These are phyloP conservation scores for Thozetella sp. DNA, from an alignment of 495 filamentous ascomycete genomes.

Conservation along the genomic window DNA sequence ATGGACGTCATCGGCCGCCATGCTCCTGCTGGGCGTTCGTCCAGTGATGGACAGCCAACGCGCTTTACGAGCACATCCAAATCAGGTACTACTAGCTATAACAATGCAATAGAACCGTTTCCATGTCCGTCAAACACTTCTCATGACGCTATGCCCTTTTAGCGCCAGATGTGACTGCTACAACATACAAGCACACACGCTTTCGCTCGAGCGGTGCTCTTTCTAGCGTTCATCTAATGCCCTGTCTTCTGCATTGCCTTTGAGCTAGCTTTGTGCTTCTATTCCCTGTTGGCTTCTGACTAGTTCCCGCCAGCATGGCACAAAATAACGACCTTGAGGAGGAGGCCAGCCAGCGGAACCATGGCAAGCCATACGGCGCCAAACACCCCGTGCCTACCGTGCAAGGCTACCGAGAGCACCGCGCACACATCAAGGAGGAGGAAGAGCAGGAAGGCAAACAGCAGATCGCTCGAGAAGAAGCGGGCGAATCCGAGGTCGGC, in stretches of 20 bases:
- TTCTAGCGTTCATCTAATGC: not conserved
- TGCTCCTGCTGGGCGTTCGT: not conserved
- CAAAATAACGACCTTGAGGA: constrained; percentile 44
- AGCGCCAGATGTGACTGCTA: not conserved
- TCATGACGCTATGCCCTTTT: not conserved
- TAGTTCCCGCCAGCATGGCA: not conserved
- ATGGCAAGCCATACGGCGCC: constrained; percentile 53
- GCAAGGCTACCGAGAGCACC: constrained; percentile 60
- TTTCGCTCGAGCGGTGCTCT: too few relatives aligned
- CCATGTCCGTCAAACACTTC: not conserved
- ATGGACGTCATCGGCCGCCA: constrained; percentile 2
- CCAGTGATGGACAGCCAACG: constrained; percentile 1
- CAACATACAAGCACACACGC: too few relatives aligned
- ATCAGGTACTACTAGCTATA: not conserved
- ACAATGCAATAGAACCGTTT: not conserved
- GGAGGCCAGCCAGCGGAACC: constrained; percentile 41
- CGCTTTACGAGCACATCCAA: not conserved
- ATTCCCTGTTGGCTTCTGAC: not conserved
- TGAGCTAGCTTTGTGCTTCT: too few relatives aligned
- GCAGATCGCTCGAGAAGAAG: constrained; percentile 32
- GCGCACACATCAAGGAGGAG: constrained; percentile 46
- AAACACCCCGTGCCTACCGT: constrained; percentile 65
- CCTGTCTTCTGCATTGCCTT: not conserved
- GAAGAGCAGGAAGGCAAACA: constrained; percentile 35
- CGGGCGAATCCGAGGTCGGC: constrained; percentile 1